A percentile compares a stretch with the other conserved stretches of the same genome.
phyloP scores from a whole-genome alignment of 2,329 filamentous ascomycete genomes.

The Talaromyces piceae region DNA sequence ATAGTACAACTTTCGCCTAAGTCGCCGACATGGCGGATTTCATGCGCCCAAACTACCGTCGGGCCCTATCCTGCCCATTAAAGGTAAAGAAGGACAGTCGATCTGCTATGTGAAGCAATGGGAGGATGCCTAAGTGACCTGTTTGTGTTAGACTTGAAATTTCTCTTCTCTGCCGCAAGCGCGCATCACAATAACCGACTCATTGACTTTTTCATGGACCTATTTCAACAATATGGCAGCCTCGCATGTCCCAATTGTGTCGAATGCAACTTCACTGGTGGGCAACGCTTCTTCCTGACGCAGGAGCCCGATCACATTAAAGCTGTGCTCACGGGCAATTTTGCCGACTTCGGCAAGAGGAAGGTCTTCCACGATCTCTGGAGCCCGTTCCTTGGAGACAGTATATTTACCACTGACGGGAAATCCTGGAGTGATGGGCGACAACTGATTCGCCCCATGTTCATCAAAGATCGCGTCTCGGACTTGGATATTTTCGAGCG shows the following conservation, averaged over 20 bases:
- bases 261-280: slow-evolving; percentile 3
- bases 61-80: slow-evolving; percentile 1
- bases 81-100: not conserved
- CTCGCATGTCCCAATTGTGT: slow-evolving; percentile 1
- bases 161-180: not conserved
- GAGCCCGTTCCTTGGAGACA: slow-evolving; percentile 49
- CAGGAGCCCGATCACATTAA: slow-evolving; percentile 76
- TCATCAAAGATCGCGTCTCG: slow-evolving; percentile 74
- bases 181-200: slow-evolving; percentile 3
- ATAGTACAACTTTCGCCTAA: slow-evolving; percentile 1
- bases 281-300: slow-evolving; percentile 51
- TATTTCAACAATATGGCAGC: not conserved
- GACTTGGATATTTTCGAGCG: slow-evolving; percentile 71
- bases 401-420: slow-evolving; percentile 76
- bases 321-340: slow-evolving; percentile 69
- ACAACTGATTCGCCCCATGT: slow-evolving; percentile 78
- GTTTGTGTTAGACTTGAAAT: not conserved
- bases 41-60: slow-evolving; percentile 1
- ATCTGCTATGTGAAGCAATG: not conserved
- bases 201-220: not conserved
- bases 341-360: slow-evolving; percentile 70
- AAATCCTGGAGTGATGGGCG: slow-evolving; percentile 70
- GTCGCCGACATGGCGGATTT: slow-evolving; percentile 1
- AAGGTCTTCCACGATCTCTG: slow-evolving; percentile 63
- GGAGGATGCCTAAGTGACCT: not conserved